Percentiles rank a stretch among this genome's conserved stretches.
Conservation (phyloP, 768 basidiomycete species). For the Candolleomyces efflorescens region DNA sequence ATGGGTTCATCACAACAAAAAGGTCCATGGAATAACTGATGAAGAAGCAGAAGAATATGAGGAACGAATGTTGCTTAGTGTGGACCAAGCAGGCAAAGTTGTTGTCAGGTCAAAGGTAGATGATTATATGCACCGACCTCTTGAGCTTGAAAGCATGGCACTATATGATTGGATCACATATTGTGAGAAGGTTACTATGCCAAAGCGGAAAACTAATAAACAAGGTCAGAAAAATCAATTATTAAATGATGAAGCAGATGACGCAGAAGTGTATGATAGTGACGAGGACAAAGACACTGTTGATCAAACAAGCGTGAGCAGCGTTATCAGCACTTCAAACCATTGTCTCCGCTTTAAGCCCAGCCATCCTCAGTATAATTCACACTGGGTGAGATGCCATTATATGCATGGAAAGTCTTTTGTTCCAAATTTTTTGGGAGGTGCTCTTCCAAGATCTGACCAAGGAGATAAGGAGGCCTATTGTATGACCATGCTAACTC, state of each 20-base stretch:
- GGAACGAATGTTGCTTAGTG: neutral
- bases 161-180: constrained; percentile 1
- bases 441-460: neutral
- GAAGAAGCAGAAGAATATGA: too few species aligned
- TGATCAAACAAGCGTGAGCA: too few species aligned
- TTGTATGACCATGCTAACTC: neutral
- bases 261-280: too few species aligned
- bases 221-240: neutral
- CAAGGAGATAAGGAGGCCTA: neutral
- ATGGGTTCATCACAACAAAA: too few species aligned
- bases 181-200: too few species aligned
- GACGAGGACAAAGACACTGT: too few species aligned
- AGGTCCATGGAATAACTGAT: neutral
- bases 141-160: neutral
- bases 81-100: neutral
- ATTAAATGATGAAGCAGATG: too few species aligned
- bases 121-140: neutral
- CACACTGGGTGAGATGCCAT: neutral
- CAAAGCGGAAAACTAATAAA: too few species aligned
- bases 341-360: neutral
- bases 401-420: neutral
- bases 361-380: neutral
- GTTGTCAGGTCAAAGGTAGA: neutral
- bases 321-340: too few species aligned
- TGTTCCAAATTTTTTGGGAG: neutral